Base-by-base conservation (phyloP, 2,329 filamentous ascomycete species). In the Phialophora macrospora region DNA sequence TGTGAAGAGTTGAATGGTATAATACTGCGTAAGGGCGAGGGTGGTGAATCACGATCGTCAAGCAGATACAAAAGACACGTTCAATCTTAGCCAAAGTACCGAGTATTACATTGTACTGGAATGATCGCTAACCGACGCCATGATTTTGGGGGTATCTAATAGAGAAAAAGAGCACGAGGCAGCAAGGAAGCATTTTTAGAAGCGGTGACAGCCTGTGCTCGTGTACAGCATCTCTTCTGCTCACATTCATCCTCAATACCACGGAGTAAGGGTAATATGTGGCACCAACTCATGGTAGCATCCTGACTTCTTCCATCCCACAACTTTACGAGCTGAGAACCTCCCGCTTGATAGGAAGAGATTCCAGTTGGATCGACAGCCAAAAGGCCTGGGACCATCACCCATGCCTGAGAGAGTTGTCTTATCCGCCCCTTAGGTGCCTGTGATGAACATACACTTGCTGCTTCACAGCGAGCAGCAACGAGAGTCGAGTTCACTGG, bases 111-210 rank as follows among this genome's bases (percentile, higher is more conserved):
- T 12, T 51, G 48, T 51, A 26, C 12, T 51, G 22, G 12, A 22
- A 51, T 51, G n/a, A 51, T 24, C 48, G 48, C 48, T 24, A 28
- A 26, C 24, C 48, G 26, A 51, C 48, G 48, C 48, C 24, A 22
- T 28, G 14, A 51, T 17, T 51, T 22, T 14, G 20, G 44, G 48
- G 48, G 48, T 51, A 51, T 51, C 48, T 34, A 12, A 34, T 34
- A 51, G 20, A 12, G 14, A 14, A 22, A 51, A 51, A 12, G 4
- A 24, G 5, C 8, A 26, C 24, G 9, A 12, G 20, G 11, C 22
- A 51, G 14, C 20, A 26, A 51, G 22, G 26, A 28, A 6, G 8
- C 48, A 51, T 5, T 1, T 28, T 51, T 22, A 17, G 22, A 12
- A 12, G 20, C 22, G 9, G 12, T 22, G 14, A 51, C 9, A 26